Conservation (phyloP, 2,329 filamentous ascomycete genomes). For the Colletotrichum sp. region DNA sequence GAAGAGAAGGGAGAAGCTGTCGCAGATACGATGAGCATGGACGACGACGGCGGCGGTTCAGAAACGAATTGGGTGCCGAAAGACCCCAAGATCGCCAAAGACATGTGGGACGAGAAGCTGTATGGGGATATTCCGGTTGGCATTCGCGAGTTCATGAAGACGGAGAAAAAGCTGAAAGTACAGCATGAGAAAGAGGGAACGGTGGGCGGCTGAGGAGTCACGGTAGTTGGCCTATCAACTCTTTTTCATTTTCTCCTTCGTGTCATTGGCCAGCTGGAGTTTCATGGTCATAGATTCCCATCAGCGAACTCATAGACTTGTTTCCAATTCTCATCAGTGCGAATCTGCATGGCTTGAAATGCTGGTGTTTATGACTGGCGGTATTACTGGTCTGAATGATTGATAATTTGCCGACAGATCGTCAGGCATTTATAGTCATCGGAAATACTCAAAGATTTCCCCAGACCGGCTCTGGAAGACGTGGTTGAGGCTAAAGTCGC, state of each 20-base stretch:
- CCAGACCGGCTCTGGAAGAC: background rate
- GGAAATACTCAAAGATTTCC: background rate
- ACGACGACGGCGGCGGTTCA: slow-evolving; percentile 80
- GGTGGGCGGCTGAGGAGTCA: slow-evolving; percentile 38
- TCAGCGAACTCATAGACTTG: slow-evolving; percentile 4
- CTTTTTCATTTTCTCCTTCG: background rate
- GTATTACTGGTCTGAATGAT: background rate
- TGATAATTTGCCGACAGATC: background rate
- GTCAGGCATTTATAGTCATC: background rate
- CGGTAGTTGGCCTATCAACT: background rate
- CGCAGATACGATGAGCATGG: slow-evolving; percentile 63
- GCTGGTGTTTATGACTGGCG: background rate
- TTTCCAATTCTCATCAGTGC: background rate
- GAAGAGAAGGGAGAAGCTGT: slow-evolving; percentile 24
- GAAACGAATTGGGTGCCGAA: slow-evolving; percentile 67
- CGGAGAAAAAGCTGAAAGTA: slow-evolving; percentile 86
- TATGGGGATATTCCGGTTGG: slow-evolving; percentile 87
- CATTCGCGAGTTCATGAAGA: slow-evolving; percentile 96
- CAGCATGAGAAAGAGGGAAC: slow-evolving; percentile 67
- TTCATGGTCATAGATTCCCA: background rate
- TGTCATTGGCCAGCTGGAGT: slow-evolving; percentile 1
- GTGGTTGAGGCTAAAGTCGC: background rate
- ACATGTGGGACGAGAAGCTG: slow-evolving; percentile 68
- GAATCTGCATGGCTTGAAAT: background rate
- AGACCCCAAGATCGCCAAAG: slow-evolving; percentile 47